phyloP scores from a whole-genome alignment of 495 filamentous ascomycete genomes.

The Daldinia vernicosa region DNA sequence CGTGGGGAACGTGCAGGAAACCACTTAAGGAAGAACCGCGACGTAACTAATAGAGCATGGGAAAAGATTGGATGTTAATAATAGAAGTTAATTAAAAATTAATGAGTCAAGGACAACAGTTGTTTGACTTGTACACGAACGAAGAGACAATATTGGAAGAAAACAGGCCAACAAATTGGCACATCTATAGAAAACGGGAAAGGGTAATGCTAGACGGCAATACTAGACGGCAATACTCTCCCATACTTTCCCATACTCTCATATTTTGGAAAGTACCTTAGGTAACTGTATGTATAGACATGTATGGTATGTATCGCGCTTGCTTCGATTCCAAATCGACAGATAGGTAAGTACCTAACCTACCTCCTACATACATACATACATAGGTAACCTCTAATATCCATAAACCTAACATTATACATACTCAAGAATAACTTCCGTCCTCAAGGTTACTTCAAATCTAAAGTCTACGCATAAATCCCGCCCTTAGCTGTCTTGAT shows the following conservation, averaged over 20 bases:
- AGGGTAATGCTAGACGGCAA: neutral
- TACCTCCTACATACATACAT: neutral
- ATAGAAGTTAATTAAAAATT: constrained; percentile 35
- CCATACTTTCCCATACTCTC: neutral
- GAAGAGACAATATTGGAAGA: constrained; percentile 7
- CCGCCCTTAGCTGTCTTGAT: neutral
- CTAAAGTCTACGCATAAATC: neutral
- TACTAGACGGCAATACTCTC: neutral
- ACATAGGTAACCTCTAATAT: neutral
- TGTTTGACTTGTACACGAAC: constrained; percentile 10
- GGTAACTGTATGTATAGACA: neutral
- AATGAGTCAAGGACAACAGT: constrained; percentile 11
- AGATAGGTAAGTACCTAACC: neutral
- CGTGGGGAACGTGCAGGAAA: constrained; percentile 35
- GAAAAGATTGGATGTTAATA: constrained; percentile 36
- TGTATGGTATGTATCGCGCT: neutral
- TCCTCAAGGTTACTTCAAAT: neutral
- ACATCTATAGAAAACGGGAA: constrained; percentile 3
- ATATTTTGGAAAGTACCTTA: neutral
- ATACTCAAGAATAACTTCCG: neutral
- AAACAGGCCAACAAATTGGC: neutral
- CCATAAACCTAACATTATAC: neutral
- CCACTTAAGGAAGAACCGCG: constrained; percentile 10
- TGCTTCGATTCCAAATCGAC: neutral
- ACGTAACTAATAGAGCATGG: constrained; percentile 1